These are phyloP conservation scores for Globisporangium camurandrum DNA, from an alignment of 352 stramenopile species.

Conservation along the genomic window DNA sequence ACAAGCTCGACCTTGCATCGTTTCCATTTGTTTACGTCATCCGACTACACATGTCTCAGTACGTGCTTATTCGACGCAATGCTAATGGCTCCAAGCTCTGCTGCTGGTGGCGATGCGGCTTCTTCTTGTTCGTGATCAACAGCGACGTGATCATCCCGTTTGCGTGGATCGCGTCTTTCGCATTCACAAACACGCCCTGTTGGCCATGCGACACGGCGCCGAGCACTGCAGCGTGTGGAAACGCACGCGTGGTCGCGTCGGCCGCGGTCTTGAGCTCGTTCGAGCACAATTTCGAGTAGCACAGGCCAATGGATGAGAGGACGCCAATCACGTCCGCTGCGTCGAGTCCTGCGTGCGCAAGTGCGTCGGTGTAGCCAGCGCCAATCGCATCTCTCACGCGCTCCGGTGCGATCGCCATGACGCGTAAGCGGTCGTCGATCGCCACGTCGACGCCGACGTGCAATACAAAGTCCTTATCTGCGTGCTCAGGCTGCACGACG, in stretches of 20 bases:
- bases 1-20: neutral
- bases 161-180: slow-evolving; percentile 47
- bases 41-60: no score
- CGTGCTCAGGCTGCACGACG: slow-evolving; percentile 62
- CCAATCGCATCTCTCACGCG: slow-evolving; percentile 40
- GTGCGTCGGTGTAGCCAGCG: slow-evolving; percentile 42
- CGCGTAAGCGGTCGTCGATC: slow-evolving; percentile 54
- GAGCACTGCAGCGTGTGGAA: slow-evolving; percentile 47
- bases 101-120: slow-evolving; percentile 31
- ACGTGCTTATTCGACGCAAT: slow-evolving; percentile 47
- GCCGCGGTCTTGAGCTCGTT: slow-evolving; percentile 48
- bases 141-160: slow-evolving; percentile 78
- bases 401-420: slow-evolving; percentile 66
- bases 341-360: slow-evolving; percentile 51
- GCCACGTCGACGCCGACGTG: slow-evolving; percentile 46
- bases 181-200: slow-evolving; percentile 55
- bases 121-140: slow-evolving; percentile 79
- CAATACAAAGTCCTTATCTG: slow-evolving; percentile 38
- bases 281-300: slow-evolving; percentile 63
- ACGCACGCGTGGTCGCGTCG: slow-evolving; percentile 42
- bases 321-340: slow-evolving; percentile 59
- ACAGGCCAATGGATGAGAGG: slow-evolving; percentile 53
- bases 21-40: no score
- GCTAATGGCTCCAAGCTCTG: slow-evolving; percentile 39
- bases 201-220: slow-evolving; percentile 61